Base-by-base conservation (phyloP, 2,329 filamentous ascomycete species). In the Coniochaeta pulveracea region DNA sequence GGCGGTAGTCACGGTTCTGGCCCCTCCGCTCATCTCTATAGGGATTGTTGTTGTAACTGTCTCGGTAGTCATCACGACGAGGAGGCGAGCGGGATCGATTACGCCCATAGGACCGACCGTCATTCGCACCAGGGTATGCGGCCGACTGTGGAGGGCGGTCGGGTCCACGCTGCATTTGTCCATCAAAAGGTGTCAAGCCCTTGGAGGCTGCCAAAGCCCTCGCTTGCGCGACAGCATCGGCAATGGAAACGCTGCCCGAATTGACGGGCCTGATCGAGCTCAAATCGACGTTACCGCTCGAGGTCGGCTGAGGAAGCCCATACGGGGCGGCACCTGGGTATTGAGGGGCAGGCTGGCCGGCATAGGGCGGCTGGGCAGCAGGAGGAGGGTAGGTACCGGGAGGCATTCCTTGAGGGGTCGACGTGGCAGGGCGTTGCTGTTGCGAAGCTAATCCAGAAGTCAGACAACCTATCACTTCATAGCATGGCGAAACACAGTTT, bases 171-270 rank as follows among this genome's bases (percentile, higher is more conserved):
- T n/a, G n/a, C n/a, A n/a, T n/a, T n/a, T n/a, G n/a, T n/a, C n/a
- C n/a, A 32, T 80, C 74, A 52, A 78, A 79, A 11, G 69, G 64
- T 23, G 69, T 60, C 21, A 85, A 64, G 39, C 83, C 84, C 50
- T 85, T 83, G 52, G 89, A 80, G 19, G 81, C 76, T 25, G 85
- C 84, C 54, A 83, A 84, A 26, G 79, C 81, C 52, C 83, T 82
- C 29, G 85, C 85, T 53, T 86, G 85, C 24, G 85, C 83, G 46
- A 93, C 79, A 31, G 85, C 82, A 54, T 93, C 85, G 37, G 80
- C 73, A 42, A 93, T 79, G 55, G 79, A 89, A 46, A 93, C 79
- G 14, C 80, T 85, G 37, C 85, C 85, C 19, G 82, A 83, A 51
- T 72, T 85, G 35, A 80, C 71, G 4, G 85, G 85, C 47, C 82